Conservation (phyloP, 1,284 basidiomycete genomes). For the Golubevia sp. region DNA sequence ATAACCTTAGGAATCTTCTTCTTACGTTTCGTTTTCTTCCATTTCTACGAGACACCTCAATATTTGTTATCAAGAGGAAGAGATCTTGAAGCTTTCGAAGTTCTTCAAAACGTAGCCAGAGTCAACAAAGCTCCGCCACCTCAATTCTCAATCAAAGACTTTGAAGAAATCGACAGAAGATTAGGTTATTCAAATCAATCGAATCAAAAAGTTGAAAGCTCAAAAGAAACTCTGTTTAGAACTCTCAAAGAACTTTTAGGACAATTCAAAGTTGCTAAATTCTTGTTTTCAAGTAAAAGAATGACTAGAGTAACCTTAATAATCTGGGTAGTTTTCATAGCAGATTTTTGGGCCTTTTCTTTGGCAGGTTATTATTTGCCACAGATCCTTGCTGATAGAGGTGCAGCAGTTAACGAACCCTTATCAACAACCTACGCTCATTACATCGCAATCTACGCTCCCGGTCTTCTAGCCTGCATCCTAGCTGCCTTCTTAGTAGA, state of each 20-base stretch:
- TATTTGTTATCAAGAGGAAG: conserved; percentile 40
- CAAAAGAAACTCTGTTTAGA: conserved; percentile 14
- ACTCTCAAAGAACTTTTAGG: conserved; percentile 30
- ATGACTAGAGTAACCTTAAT: conserved; percentile 59
- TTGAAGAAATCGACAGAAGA: conserved; percentile 54
- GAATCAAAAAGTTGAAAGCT: neutral
- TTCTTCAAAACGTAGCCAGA: conserved; percentile 30
- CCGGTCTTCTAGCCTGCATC: conserved; percentile 60
- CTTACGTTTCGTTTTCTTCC: conserved; percentile 47
- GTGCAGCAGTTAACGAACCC: conserved; percentile 48
- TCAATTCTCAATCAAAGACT: conserved; percentile 61
- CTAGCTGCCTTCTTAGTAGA: conserved; percentile 61
- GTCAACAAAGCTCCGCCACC: conserved; percentile 61
- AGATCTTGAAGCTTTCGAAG: conserved; percentile 35
- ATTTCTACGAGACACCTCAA: conserved; percentile 48
- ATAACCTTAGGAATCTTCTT: conserved; percentile 52
- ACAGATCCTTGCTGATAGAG: conserved; percentile 59
- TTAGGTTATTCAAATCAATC: conserved; percentile 4
- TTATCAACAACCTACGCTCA: conserved; percentile 63
- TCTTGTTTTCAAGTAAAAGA: conserved; percentile 57
- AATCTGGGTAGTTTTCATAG: conserved; percentile 44
- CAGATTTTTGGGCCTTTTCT: conserved; percentile 61
- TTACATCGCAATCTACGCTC: conserved; percentile 58
- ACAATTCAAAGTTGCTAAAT: conserved; percentile 56
- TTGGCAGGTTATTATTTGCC: conserved; percentile 63